Evolutionary conservation across 352 stramenopile genomes (phyloP).

Genomic region (Phytophthora sp.): DNA sequence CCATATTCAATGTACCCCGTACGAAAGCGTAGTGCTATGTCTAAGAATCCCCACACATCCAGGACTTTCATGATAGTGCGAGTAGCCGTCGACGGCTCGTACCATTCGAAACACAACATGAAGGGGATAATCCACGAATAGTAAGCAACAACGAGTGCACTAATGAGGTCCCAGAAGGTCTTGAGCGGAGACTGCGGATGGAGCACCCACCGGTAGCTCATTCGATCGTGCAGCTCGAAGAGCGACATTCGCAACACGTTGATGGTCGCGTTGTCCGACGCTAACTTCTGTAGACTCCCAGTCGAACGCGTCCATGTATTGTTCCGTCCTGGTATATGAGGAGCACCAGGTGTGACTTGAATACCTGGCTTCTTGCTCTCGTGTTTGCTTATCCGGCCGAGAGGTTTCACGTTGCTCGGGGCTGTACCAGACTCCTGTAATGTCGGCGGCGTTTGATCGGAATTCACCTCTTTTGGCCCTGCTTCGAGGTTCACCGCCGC

Average conservation of each 20-base stretch:
- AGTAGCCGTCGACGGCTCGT: slow-evolving; percentile 32
- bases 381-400: slow-evolving; percentile 5
- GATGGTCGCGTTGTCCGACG: slow-evolving; percentile 33
- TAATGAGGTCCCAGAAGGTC: slow-evolving; percentile 63
- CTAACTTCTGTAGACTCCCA: slow-evolving; percentile 17
- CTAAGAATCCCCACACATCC: slow-evolving; percentile 55
- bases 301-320: slow-evolving; percentile 29
- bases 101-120: slow-evolving; percentile 78
- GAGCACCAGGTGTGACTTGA: slow-evolving; percentile 2
- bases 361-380: slow-evolving; percentile 10
- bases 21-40: slow-evolving; percentile 62
- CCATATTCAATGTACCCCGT: slow-evolving; percentile 68
- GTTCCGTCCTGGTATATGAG: slow-evolving; percentile 8
- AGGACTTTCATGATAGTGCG: slow-evolving; percentile 53
- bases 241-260: slow-evolving; percentile 77
- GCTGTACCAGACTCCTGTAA: neutral
- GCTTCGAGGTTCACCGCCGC: slow-evolving; percentile 14
- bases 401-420: neutral
- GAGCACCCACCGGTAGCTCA: slow-evolving; percentile 55
- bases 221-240: slow-evolving; percentile 59
- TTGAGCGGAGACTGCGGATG: slow-evolving; percentile 62
- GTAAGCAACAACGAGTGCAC: slow-evolving; percentile 61
- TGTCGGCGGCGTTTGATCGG: no score
- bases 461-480: neutral
- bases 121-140: slow-evolving; percentile 80